Percentiles rank a stretch among this genome's conserved stretches.
phyloP scores from a whole-genome alignment of 202 grass and related monocot genomes.

The Saccharum hybrid region DNA sequence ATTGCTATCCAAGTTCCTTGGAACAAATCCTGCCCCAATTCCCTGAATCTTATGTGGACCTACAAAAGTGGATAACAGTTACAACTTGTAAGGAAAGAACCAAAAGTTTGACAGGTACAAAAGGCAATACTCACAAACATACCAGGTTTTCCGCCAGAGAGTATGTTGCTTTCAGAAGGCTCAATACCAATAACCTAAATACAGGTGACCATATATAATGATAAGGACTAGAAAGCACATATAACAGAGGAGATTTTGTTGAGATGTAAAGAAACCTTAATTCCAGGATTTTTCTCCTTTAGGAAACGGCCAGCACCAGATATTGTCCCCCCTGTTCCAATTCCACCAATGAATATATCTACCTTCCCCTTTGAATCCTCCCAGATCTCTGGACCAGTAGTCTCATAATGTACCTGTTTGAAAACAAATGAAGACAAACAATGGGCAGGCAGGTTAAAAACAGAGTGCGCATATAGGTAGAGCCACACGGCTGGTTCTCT shows the following conservation, averaged over 20 bases:
- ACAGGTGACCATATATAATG: conserved; percentile 39
- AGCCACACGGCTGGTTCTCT: not conserved
- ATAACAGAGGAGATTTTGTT: not conserved
- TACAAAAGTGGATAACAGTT: conserved; percentile 35
- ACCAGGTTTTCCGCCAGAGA: conserved; percentile 91
- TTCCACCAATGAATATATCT: conserved; percentile 93
- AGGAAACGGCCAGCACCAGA: conserved; percentile 79
- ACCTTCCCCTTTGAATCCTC: conserved; percentile 93
- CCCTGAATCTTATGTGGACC: conserved; percentile 98
- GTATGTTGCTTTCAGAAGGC: conserved; percentile 90
- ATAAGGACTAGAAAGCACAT: conserved; percentile 33
- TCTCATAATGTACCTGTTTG: conserved; percentile 84
- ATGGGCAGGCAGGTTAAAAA: not conserved
- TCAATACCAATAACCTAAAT: conserved; percentile 85
- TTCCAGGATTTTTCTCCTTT: conserved; percentile 87
- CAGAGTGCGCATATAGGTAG: conserved; percentile 6
- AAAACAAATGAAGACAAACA: conserved; percentile 29
- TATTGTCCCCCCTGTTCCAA: conserved; percentile 92
- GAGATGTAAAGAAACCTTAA: conserved; percentile 66
- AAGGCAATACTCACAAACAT: conserved; percentile 38
- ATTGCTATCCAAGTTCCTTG: conserved; percentile 70
- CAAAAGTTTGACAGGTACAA: conserved; percentile 33
- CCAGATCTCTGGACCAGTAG: conserved; percentile 96
- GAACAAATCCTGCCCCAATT: conserved; percentile 89
- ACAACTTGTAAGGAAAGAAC: conserved; percentile 37